Evolutionary conservation across 1,284 basidiomycete species (phyloP).

Genomic region (Malassezia pachydermatis): DNA sequence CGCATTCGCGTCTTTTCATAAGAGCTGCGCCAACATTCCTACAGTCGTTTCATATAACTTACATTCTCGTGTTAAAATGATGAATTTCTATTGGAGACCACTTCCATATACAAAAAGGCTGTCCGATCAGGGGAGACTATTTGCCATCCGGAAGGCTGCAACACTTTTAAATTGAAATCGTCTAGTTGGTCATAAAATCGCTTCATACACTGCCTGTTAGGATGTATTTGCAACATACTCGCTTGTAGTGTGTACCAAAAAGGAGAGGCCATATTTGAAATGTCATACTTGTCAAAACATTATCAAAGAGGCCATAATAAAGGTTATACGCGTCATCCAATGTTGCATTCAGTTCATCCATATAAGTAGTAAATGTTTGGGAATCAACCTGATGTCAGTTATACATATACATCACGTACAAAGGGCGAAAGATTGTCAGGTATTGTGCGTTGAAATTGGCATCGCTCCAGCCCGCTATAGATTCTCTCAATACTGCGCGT

Average conservation of each 20-base stretch:
- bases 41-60: too few species aligned
- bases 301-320: conserved; percentile 9
- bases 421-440: neutral
- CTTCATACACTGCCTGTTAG: conserved; percentile 12
- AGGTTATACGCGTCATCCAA: conserved; percentile 1
- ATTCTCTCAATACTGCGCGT: neutral
- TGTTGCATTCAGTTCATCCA: conserved; percentile 2
- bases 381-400: neutral
- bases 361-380: neutral
- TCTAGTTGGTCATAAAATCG: conserved; percentile 1
- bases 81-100: too few species aligned
- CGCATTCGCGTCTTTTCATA: too few species aligned
- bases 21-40: too few species aligned
- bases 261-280: conserved; percentile 13
- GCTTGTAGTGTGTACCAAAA: conserved; percentile 7
- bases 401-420: neutral
- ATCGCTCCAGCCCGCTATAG: conserved; percentile 6
- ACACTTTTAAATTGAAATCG: neutral
- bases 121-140: neutral
- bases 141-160: neutral
- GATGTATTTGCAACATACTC: neutral
- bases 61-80: too few species aligned
- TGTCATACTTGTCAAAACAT: conserved; percentile 5
- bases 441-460: neutral
- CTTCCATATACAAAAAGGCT: conserved; percentile 9